Conservation (phyloP, 2,329 filamentous ascomycete species). For the Neurospora sp. region DNA sequence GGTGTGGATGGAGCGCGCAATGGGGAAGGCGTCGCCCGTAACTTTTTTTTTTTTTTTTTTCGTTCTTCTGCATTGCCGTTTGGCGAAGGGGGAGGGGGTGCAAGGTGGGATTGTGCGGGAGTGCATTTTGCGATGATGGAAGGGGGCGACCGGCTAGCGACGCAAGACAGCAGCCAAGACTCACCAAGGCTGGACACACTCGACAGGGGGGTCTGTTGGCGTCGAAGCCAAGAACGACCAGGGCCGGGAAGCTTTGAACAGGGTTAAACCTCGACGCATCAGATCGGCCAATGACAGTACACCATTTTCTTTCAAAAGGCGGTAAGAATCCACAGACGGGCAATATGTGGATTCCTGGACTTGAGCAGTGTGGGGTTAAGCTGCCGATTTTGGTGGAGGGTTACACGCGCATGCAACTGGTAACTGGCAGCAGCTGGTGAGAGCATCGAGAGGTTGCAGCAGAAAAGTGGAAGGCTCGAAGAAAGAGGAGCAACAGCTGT, state of each 20-base stretch:
- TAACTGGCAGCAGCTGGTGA: neutral
- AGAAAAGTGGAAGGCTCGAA: neutral
- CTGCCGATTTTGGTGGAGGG: neutral
- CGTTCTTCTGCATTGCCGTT: conserved; percentile 7
- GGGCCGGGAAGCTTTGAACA: conserved; percentile 2
- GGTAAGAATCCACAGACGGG: conserved; percentile 13
- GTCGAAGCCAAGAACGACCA: neutral
- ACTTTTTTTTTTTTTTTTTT: neutral
- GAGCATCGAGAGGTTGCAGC: neutral
- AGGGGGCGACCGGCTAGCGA: conserved; percentile 14
- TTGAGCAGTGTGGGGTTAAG: neutral
- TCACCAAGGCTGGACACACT: conserved; percentile 5
- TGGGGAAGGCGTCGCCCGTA: neutral
- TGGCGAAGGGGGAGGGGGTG: conserved; percentile 1
- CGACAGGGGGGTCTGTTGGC: neutral
- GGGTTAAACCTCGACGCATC: conserved; percentile 4
- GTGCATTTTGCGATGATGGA: conserved; percentile 15
- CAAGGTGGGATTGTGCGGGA: conserved; percentile 9
- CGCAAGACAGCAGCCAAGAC: conserved; percentile 12
- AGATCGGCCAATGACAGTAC: neutral
- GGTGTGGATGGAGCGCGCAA: neutral
- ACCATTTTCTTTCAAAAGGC: conserved; percentile 11
- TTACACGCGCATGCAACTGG: neutral
- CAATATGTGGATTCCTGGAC: neutral
- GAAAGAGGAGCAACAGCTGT: neutral